Evolutionary conservation across 169 alveolate genomes (phyloP), one percentile per base, ranked within the genome.

Genomic region (Eimeria sp.): DNA sequence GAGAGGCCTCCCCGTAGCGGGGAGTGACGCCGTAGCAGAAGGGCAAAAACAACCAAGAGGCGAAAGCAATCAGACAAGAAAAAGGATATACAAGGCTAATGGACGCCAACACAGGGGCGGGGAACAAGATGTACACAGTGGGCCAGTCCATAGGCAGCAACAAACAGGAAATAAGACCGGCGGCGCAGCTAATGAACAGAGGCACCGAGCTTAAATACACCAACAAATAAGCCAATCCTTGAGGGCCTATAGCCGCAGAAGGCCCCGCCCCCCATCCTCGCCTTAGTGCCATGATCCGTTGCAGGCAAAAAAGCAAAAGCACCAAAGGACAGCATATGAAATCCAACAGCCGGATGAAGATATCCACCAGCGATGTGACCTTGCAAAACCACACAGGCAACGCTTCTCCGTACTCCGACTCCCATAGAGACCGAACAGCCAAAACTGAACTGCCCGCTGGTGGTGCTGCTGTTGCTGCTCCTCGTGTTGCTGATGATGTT

Each of bases 71-170:
- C 18, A 83, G 7, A 43, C 91, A 54, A 11, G 13, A 43, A 4
- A 51, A 25, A 4, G 91, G 91, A 63, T n/a, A 83, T 0, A 73
- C 30, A 1, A 51, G 11, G 63, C 76, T 83, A 0, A 83, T 22
- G 30, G 34, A 83, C 20, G 57, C 5, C 5, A 83, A 11, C 16
- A 83, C 40, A n/a, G 91, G 91, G 13, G 91, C n/a, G 13, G 91
- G 91, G 11, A n/a, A 83, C 34, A 54, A 30, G 0, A 83, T n/a
- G 54, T 83, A 83, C 7, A 54, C 76, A 7, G 91, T 83, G 30
- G 91, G 91, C 91, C 91, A 83, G 30, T 83, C 91, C 91, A 83
- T 83, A 16, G 91, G 91, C 63, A 83, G 40, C 27, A 49, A 54
- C 5, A 83, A 54, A 30, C 75, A 83, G n/a, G 54, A 27, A 49